Conservation (phyloP, 2,329 filamentous ascomycete genomes). For the Myriosclerotinia duriaeana region DNA sequence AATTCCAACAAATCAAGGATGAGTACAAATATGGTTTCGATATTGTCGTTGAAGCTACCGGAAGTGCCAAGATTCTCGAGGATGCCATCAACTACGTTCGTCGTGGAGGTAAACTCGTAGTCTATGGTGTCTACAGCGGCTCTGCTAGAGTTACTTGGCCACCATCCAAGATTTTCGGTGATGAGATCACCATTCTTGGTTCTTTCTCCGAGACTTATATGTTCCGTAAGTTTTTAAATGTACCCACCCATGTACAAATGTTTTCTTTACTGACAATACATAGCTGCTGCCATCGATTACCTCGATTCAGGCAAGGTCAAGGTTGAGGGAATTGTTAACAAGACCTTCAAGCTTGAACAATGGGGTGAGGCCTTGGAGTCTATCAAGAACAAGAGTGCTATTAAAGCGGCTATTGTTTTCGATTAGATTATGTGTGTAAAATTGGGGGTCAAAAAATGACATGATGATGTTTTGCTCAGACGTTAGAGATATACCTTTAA, state of each 20-base stretch:
- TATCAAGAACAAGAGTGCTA: constrained; percentile 69
- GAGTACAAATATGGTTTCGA: constrained; percentile 73
- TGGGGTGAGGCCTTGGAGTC: constrained; percentile 68
- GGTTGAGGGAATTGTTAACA: constrained; percentile 69
- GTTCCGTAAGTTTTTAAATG: constrained; percentile 52
- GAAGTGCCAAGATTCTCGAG: constrained; percentile 66
- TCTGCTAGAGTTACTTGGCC: constrained; percentile 64
- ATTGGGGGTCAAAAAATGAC: constrained; percentile 4
- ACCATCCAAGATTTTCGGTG: constrained; percentile 66
- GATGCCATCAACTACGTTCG: constrained; percentile 70
- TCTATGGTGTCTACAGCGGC: constrained; percentile 67
- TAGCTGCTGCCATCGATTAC: constrained; percentile 55
- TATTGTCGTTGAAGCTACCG: constrained; percentile 43
- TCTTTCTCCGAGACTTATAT: constrained; percentile 74
- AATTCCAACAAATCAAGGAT: constrained; percentile 61
- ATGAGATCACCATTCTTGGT: constrained; percentile 71
- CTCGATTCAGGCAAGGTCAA: constrained; percentile 60
- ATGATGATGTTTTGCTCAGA: constrained; percentile 9
- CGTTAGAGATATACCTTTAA: constrained; percentile 7
- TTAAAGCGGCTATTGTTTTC: constrained; percentile 73
- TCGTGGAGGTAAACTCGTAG: constrained; percentile 63
- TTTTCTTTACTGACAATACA: constrained; percentile 39
- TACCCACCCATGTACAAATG: background rate
- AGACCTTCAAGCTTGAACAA: constrained; percentile 70
- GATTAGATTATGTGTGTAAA: constrained; percentile 45